Conservation (phyloP, 129 eudicot species). For the Flaveria ramosissima region DNA sequence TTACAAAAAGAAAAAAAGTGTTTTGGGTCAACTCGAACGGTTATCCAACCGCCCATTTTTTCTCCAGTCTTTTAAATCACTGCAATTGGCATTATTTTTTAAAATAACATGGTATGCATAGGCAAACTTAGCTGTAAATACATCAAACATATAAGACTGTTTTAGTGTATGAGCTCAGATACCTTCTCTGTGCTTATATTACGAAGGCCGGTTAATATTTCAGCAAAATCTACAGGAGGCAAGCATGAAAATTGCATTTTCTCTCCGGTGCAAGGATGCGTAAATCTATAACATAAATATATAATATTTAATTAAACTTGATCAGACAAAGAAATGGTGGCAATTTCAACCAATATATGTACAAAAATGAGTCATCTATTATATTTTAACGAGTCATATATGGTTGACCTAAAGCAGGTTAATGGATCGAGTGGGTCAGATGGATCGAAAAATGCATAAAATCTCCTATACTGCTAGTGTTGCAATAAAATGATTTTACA, state of each 20-base stretch:
- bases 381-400: not conserved
- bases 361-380: not conserved
- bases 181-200: constrained; percentile 57
- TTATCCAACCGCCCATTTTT: not conserved
- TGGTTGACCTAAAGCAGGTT: not conserved
- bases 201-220: constrained; percentile 64
- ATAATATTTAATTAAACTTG: not conserved
- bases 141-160: not conserved
- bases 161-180: constrained; percentile 15
- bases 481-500: not conserved
- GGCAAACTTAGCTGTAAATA: not conserved
- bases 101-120: not conserved
- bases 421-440: not conserved
- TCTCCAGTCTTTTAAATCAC: not conserved
- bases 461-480: not conserved
- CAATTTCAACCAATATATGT: not conserved
- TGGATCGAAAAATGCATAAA: not conserved
- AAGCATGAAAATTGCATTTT: constrained; percentile 66
- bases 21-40: not conserved
- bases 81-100: too few species aligned
- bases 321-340: not conserved
- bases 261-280: constrained; percentile 77
- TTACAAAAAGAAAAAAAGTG: not conserved
- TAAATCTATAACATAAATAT: constrained; percentile 51
- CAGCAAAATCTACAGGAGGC: constrained; percentile 92